Conservation (phyloP, 2,329 filamentous ascomycete genomes). For the Talaromyces islandicus region DNA sequence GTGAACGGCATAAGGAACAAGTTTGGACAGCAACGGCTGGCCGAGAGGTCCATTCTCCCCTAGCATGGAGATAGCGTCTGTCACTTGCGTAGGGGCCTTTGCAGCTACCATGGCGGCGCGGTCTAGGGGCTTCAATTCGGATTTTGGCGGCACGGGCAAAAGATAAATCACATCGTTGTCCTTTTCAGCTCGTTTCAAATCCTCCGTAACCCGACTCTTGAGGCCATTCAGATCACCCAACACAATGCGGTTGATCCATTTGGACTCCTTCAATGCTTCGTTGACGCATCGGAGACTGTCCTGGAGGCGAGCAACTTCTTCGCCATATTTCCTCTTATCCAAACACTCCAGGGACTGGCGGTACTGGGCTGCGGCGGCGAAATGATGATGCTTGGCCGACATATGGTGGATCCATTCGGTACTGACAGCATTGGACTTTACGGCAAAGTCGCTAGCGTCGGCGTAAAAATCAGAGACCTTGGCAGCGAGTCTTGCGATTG, state of each 20-base stretch:
- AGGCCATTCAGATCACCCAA: constrained; percentile 75
- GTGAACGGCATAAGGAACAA: constrained; percentile 94
- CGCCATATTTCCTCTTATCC: constrained; percentile 90
- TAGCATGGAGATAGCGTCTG: constrained; percentile 71
- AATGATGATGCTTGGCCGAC: constrained; percentile 94
- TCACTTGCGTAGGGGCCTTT: constrained; percentile 73
- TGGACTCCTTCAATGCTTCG: constrained; percentile 78
- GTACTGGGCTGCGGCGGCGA: constrained; percentile 91
- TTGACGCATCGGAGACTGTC: constrained; percentile 79
- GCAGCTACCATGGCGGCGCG: constrained; percentile 82
- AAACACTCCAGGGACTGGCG: constrained; percentile 83
- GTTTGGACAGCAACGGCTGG: constrained; percentile 75
- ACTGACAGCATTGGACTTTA: constrained; percentile 83
- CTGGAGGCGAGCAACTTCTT: constrained; percentile 80
- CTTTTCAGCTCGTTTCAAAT: constrained; percentile 85
- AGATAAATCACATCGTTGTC: constrained; percentile 97
- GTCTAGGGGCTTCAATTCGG: constrained; percentile 78
- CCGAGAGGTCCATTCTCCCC: constrained; percentile 78
- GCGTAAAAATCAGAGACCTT: constrained; percentile 89
- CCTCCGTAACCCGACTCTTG: constrained; percentile 76
- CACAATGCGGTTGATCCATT: constrained; percentile 75
- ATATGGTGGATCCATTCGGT: constrained; percentile 98
- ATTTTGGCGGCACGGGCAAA: constrained; percentile 75
- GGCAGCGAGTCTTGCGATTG: constrained; percentile 84
- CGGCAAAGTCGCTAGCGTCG: constrained; percentile 73